These are phyloP conservation scores for Penicillium sp. DNA, from an alignment of 2,329 filamentous ascomycete genomes.

Conservation along the genomic window DNA sequence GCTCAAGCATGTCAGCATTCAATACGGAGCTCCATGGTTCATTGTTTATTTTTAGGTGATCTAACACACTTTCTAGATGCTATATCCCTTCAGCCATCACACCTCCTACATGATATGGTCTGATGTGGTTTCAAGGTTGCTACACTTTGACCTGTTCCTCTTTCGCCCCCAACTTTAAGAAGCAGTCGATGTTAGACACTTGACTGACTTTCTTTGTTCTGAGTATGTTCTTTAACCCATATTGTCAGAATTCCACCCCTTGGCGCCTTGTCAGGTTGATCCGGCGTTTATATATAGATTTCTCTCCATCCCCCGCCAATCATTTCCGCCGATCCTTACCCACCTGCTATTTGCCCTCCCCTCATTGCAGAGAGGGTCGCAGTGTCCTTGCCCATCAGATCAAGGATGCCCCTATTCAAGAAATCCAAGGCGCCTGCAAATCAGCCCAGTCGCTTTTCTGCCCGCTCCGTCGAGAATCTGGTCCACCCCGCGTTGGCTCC, in stretches of 20 bases:
- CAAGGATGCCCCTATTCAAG: constrained; percentile 25
- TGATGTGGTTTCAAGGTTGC: background rate
- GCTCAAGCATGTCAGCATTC: no score
- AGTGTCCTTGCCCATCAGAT: background rate
- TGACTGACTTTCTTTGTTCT: background rate
- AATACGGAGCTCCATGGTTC: no score
- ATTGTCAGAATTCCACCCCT: background rate
- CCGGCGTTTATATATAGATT: background rate
- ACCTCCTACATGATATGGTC: no score
- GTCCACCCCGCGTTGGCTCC: constrained; percentile 16
- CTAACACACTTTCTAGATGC: no score
- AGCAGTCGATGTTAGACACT: background rate
- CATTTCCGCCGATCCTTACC: background rate
- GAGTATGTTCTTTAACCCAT: no score
- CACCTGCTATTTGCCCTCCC: constrained; percentile 2
- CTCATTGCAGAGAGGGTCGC: background rate
- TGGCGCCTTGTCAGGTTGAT: background rate
- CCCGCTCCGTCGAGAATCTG: constrained; percentile 25
- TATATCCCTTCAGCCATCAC: no score
- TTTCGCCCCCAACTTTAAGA: background rate
- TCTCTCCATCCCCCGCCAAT: background rate
- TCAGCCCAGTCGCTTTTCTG: constrained; percentile 11
- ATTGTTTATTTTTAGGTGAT: no score
- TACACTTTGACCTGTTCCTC: background rate
- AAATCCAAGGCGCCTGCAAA: constrained; percentile 20